phyloP scores from a whole-genome alignment of 371 early-diverging fungal species.

The Globomyces sp. region DNA sequence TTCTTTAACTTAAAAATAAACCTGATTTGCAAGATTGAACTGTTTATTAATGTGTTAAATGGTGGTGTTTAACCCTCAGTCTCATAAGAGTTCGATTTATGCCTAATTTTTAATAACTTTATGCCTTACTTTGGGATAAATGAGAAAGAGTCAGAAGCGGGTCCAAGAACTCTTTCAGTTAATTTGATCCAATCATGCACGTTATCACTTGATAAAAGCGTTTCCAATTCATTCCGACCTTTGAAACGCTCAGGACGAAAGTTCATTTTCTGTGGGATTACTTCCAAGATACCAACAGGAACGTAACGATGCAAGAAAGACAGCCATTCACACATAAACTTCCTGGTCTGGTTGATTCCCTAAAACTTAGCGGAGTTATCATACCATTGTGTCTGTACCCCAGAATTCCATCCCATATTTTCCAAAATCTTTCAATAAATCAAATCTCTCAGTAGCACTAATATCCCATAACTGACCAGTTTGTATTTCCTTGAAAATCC shows the following conservation, averaged over 20 bases:
- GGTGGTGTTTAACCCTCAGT: neutral
- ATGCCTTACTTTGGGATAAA: constrained; percentile 71
- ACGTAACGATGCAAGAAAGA: constrained; percentile 66
- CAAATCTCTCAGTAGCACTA: constrained; percentile 85
- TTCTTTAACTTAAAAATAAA: too few relatives aligned
- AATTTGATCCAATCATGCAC: constrained; percentile 90
- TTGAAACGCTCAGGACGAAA: constrained; percentile 82
- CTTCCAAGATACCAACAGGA: constrained; percentile 91
- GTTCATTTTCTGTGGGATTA: constrained; percentile 87
- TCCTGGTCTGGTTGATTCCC: constrained; percentile 81
- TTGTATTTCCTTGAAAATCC: constrained; percentile 87
- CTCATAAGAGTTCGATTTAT: constrained; percentile 86
- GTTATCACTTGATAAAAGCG: constrained; percentile 82
- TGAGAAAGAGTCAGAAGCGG: constrained; percentile 78
- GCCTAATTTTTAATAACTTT: constrained; percentile 49
- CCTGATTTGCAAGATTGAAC: too few relatives aligned
- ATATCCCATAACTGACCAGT: constrained; percentile 88
- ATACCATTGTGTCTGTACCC: constrained; percentile 82
- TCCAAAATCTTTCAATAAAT: constrained; percentile 80
- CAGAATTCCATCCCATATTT: constrained; percentile 91
- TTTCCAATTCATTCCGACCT: constrained; percentile 92
- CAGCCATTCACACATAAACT: constrained; percentile 93
- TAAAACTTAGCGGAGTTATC: neutral
- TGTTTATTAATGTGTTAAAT: too few relatives aligned
- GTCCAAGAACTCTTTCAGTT: constrained; percentile 62